These are phyloP conservation scores for Rutstroemia sydowiana DNA, from an alignment of 2,329 filamentous ascomycete species.

Conservation along the genomic window DNA sequence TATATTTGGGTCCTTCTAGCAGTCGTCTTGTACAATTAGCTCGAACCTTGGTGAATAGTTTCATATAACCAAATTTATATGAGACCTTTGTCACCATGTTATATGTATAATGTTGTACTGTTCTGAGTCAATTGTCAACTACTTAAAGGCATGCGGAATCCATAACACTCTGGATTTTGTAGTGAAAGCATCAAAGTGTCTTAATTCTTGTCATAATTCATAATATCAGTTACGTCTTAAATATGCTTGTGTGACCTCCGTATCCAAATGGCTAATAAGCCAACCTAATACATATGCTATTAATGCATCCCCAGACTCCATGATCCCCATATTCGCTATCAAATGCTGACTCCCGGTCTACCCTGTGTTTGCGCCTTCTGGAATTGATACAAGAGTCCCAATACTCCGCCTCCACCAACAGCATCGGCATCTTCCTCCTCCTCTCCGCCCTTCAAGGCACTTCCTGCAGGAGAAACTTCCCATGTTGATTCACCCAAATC, in stretches of 20 bases:
- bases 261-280: background rate
- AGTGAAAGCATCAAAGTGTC: too few species aligned
- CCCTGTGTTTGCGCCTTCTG: constrained; percentile 52
- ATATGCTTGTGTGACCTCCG: background rate
- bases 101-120: too few species aligned
- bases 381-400: constrained; percentile 61
- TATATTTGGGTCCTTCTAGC: too few species aligned
- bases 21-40: too few species aligned
- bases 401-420: constrained; percentile 45
- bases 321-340: background rate
- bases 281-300: background rate
- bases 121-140: background rate
- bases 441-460: constrained; percentile 30
- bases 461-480: constrained; percentile 32
- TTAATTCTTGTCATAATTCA: background rate
- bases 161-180: background rate
- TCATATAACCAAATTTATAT: background rate
- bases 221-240: background rate
- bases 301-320: constrained; percentile 5
- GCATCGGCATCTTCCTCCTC: constrained; percentile 38
- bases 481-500: constrained; percentile 37
- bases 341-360: constrained; percentile 33
- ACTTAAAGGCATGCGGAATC: background rate
- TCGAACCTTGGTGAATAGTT: too few species aligned
- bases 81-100: background rate